phyloP scores from a whole-genome alignment of 331 rosid species.

The Erythrophleum ivorense region DNA sequence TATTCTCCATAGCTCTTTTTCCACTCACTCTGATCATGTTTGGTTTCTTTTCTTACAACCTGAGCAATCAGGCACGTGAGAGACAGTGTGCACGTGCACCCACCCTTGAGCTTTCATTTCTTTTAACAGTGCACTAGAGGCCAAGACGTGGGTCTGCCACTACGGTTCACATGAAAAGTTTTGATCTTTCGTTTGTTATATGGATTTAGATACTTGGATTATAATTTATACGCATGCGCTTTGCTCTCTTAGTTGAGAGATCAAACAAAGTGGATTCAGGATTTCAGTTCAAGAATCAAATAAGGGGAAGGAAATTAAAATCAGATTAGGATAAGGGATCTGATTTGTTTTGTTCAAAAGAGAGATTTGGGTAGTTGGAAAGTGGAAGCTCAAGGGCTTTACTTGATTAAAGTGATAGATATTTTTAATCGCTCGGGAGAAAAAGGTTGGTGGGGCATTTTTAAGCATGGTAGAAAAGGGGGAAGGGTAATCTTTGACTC shows the following conservation, averaged over 20 bases:
- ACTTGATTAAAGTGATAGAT: slow-evolving; percentile 17
- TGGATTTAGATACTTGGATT: neutral
- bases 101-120: slow-evolving; percentile 41
- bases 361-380: slow-evolving; percentile 43
- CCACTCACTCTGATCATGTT: slow-evolving; percentile 33
- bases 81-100: slow-evolving; percentile 59
- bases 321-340: slow-evolving; percentile 39
- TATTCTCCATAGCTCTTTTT: slow-evolving; percentile 42
- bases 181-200: neutral
- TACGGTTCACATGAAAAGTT: neutral
- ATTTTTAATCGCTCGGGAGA: slow-evolving; percentile 10
- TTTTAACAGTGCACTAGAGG: neutral
- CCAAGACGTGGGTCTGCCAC: neutral
- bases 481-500: neutral
- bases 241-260: neutral
- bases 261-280: neutral
- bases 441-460: neutral
- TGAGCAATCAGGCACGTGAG: slow-evolving; percentile 50
- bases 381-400: slow-evolving; percentile 11
- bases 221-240: neutral
- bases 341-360: slow-evolving; percentile 23
- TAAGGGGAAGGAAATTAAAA: neutral
- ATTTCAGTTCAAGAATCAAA: neutral
- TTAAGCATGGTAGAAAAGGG: neutral
- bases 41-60: slow-evolving; percentile 31